Conservation (phyloP, 441 rosid genomes). For the Pelargonium citronellum region DNA sequence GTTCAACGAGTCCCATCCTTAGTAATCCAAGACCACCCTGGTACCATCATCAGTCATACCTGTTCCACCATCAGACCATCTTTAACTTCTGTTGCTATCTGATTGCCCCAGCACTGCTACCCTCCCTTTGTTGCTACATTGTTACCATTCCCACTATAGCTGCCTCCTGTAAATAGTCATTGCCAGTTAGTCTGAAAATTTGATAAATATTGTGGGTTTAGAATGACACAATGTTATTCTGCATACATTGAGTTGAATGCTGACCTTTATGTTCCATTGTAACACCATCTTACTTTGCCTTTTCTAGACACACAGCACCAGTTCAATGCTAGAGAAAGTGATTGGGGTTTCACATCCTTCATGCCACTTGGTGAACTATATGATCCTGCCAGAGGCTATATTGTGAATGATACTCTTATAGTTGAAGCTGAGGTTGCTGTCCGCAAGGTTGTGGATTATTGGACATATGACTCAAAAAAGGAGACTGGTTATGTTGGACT, state of each 20-base stretch:
- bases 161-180: too few species aligned
- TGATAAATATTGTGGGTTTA: neutral
- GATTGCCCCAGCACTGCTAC: too few species aligned
- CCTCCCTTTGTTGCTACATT: too few species aligned
- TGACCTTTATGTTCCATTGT: neutral
- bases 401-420: slow-evolving; percentile 52
- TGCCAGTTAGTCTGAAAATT: neutral
- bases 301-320: slow-evolving; percentile 68
- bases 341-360: slow-evolving; percentile 74
- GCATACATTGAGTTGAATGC: neutral
- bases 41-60: too few species aligned
- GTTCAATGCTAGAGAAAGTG: slow-evolving; percentile 66
- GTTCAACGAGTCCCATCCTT: neutral
- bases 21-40: neutral
- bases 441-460: slow-evolving; percentile 58
- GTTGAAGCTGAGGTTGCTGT: slow-evolving; percentile 73
- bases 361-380: slow-evolving; percentile 70
- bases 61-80: too few species aligned
- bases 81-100: too few species aligned
- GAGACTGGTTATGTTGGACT: slow-evolving; percentile 79
- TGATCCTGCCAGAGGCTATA: slow-evolving; percentile 61
- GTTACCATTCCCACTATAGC: too few species aligned
- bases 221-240: neutral
- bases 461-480: slow-evolving; percentile 64
- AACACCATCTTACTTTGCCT: slow-evolving; percentile 10